phyloP scores from a whole-genome alignment of 495 filamentous ascomycete species.

The Talaromyces adpressus region DNA sequence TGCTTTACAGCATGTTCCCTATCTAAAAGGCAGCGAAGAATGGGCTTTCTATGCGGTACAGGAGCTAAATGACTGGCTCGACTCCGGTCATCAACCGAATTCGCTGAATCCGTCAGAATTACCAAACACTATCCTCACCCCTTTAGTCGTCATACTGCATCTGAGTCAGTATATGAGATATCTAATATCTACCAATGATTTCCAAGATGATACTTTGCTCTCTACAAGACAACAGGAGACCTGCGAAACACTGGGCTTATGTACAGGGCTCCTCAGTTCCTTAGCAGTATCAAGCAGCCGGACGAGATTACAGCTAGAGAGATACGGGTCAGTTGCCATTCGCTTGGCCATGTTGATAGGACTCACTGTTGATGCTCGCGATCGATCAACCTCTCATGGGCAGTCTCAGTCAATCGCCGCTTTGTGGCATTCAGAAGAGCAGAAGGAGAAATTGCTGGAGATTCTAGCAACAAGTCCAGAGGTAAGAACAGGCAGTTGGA shows the following conservation, averaged over 20 bases:
- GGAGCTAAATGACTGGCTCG: slow-evolving; percentile 19
- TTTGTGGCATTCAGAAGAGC: too few species aligned
- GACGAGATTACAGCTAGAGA: slow-evolving; percentile 14
- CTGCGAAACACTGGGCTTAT: slow-evolving; percentile 30
- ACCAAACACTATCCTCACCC: slow-evolving; percentile 27
- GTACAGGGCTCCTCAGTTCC: slow-evolving; percentile 29
- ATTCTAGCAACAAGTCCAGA: slow-evolving; percentile 17
- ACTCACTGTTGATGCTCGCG: slow-evolving; percentile 24
- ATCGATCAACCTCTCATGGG: slow-evolving; percentile 22
- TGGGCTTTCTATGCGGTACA: slow-evolving; percentile 1
- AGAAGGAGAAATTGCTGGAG: slow-evolving; percentile 12
- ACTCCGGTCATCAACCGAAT: neutral
- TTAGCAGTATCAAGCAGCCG: slow-evolving; percentile 22
- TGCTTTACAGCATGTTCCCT: too few species aligned
- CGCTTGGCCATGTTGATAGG: slow-evolving; percentile 25
- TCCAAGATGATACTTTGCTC: too few species aligned
- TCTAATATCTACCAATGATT: slow-evolving; percentile 12
- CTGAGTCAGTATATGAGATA: slow-evolving; percentile 20
- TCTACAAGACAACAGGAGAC: slow-evolving; percentile 9
- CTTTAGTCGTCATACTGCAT: slow-evolving; percentile 28
- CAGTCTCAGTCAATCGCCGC: slow-evolving; percentile 7
- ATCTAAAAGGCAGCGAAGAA: too few species aligned
- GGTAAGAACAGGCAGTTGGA: slow-evolving; percentile 1
- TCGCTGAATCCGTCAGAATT: slow-evolving; percentile 8
- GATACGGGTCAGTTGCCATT: slow-evolving; percentile 23